phyloP scores from a whole-genome alignment of 768 basidiomycete genomes.

The Psilocybe azurescens region DNA sequence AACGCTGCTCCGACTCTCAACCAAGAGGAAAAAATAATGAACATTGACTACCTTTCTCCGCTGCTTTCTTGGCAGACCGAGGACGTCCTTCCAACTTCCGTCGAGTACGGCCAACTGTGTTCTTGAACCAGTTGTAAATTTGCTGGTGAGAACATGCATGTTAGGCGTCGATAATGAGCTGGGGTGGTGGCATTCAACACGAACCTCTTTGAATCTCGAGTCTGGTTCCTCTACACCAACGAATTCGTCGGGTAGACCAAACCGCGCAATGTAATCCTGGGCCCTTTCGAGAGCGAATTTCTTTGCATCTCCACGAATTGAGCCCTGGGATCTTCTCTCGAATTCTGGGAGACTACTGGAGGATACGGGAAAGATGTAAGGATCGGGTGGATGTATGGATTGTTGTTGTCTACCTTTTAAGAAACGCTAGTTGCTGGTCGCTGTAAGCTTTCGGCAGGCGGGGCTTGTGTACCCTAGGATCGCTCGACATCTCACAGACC shows the following conservation, averaged over 20 bases:
- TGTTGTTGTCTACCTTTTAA: slow-evolving; percentile 44
- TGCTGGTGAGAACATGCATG: slow-evolving; percentile 44
- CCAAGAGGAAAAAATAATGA: not conserved
- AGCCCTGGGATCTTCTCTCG: slow-evolving; percentile 61
- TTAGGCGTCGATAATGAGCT: not conserved
- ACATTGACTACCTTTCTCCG: slow-evolving; percentile 49
- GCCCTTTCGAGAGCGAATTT: slow-evolving; percentile 71
- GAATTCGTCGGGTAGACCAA: slow-evolving; percentile 62
- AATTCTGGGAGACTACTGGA: slow-evolving; percentile 57
- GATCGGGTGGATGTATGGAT: too few species aligned
- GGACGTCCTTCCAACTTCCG: slow-evolving; percentile 62
- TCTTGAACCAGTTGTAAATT: slow-evolving; percentile 80
- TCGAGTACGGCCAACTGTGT: slow-evolving; percentile 65
- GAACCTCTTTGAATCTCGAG: slow-evolving; percentile 64
- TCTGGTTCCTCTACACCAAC: slow-evolving; percentile 62
- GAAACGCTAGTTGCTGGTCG: slow-evolving; percentile 64
- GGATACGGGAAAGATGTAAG: slow-evolving; percentile 10
- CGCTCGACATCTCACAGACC: slow-evolving; percentile 46
- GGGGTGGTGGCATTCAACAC: not conserved
- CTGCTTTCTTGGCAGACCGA: slow-evolving; percentile 53
- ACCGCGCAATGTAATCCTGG: slow-evolving; percentile 61
- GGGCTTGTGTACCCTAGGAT: slow-evolving; percentile 71
- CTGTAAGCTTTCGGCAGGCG: slow-evolving; percentile 69
- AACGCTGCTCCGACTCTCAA: not conserved
- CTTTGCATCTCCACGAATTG: slow-evolving; percentile 71